These are phyloP conservation scores for Suillus occidentalis DNA, from an alignment of 768 basidiomycete genomes.

Conservation along the genomic window DNA sequence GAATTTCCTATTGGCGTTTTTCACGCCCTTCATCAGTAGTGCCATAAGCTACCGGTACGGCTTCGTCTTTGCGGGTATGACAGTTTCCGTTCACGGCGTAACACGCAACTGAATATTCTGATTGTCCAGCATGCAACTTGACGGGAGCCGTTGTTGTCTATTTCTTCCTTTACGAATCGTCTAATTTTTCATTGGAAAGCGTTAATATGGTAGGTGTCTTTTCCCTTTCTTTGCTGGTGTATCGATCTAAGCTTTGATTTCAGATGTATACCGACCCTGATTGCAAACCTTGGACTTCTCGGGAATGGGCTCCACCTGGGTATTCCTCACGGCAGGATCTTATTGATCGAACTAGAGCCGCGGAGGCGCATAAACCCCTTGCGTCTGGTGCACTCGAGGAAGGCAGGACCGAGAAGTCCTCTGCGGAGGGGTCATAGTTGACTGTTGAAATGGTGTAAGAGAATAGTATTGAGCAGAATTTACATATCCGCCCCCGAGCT, in stretches of 20 bases:
- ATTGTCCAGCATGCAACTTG: conserved; percentile 52
- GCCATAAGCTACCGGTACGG: conserved; percentile 64
- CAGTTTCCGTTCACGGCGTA: neutral
- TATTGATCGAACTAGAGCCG: conserved; percentile 42
- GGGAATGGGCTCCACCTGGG: conserved; percentile 59
- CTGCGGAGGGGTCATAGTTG: neutral
- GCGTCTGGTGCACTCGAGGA: conserved; percentile 22
- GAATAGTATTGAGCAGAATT: neutral
- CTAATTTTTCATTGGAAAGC: conserved; percentile 63
- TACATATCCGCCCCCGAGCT: neutral
- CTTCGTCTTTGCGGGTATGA: conserved; percentile 64
- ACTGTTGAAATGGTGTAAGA: neutral
- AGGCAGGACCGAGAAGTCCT: conserved; percentile 25
- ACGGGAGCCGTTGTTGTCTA: conserved; percentile 58
- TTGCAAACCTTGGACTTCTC: conserved; percentile 67
- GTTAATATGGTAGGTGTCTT: conserved; percentile 50
- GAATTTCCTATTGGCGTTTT: conserved; percentile 75
- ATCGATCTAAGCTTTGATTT: neutral
- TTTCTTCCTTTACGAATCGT: conserved; percentile 76
- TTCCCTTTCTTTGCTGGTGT: conserved; percentile 7
- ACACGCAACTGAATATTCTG: neutral
- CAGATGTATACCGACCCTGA: conserved; percentile 65
- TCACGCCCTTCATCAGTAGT: conserved; percentile 69
- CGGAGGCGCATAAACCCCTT: conserved; percentile 38
- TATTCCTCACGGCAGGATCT: conserved; percentile 48